Evolutionary conservation across 331 rosid genomes (phyloP).

Genomic region (Pyracantha coccinea): DNA sequence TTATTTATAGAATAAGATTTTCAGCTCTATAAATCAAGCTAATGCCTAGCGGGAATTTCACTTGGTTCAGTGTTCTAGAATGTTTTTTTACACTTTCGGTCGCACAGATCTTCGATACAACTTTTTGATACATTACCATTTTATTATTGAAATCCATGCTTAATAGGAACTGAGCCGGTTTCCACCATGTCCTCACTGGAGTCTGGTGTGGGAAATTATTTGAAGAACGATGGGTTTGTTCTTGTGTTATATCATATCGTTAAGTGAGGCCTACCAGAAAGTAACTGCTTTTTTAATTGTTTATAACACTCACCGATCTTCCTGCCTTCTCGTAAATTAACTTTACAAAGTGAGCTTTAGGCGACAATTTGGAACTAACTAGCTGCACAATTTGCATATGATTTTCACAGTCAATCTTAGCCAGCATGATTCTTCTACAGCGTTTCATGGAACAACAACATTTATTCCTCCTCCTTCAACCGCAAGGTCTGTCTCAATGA

Average conservation of each 20-base stretch:
- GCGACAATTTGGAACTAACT: background rate
- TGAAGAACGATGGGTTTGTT: background rate
- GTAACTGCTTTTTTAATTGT: background rate
- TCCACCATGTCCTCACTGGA: background rate
- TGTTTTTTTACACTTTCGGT: too few species aligned
- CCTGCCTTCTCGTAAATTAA: background rate
- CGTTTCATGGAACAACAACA: constrained; percentile 64
- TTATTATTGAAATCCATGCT: background rate
- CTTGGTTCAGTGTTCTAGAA: too few species aligned
- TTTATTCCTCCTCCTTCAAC: constrained; percentile 83
- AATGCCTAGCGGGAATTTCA: too few species aligned
- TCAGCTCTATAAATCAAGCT: background rate
- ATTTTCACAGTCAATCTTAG: constrained; percentile 64
- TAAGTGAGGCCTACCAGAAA: background rate
- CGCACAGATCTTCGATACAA: background rate
- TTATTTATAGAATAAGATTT: background rate
- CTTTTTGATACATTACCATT: background rate
- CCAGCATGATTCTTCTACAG: constrained; percentile 69
- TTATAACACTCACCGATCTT: background rate
- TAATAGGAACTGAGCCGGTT: background rate
- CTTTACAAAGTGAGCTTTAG: background rate
- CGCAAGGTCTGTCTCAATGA: constrained; percentile 96
- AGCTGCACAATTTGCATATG: background rate
- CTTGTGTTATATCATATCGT: background rate
- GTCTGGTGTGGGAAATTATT: background rate